phyloP scores from a whole-genome alignment of 768 basidiomycete species.

The Xerocomellus dryophilus region DNA sequence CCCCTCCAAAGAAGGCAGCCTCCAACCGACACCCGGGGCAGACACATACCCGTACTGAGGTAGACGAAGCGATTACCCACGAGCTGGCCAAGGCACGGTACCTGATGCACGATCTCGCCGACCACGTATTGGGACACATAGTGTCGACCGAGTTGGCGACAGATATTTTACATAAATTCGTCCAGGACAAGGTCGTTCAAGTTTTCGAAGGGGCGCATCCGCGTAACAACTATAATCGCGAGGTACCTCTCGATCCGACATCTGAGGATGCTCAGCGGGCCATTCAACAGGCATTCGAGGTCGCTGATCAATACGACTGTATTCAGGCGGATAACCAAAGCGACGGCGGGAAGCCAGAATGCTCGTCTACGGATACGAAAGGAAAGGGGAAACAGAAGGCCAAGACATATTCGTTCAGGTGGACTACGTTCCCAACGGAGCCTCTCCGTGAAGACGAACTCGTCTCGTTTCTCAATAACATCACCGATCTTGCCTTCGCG shows the following conservation, averaged over 20 bases:
- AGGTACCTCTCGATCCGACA: not conserved
- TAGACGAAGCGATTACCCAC: conserved; percentile 1
- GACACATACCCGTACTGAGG: not conserved
- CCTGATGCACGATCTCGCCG: conserved; percentile 13
- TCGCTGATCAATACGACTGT: too few relatives aligned
- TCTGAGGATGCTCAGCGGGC: too few relatives aligned
- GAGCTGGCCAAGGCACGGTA: conserved; percentile 9
- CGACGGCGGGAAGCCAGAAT: not conserved
- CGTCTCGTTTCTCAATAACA: conserved; percentile 5
- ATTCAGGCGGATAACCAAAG: not conserved
- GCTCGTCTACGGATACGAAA: not conserved
- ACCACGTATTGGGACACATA: conserved; percentile 4
- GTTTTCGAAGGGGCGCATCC: not conserved
- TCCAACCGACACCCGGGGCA: conserved; percentile 4
- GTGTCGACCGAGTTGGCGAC: not conserved
- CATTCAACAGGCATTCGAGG: too few relatives aligned
- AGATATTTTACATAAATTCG: not conserved
- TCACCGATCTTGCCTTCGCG: conserved; percentile 8
- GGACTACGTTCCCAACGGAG: conserved; percentile 2
- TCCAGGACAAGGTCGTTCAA: not conserved
- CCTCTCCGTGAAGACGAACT: conserved; percentile 1
- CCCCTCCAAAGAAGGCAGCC: conserved; percentile 1
- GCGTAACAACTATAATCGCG: too few relatives aligned
- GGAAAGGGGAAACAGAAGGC: not conserved
- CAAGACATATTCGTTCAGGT: conserved; percentile 3